Evolutionary conservation across 164 flowering plant species (phyloP).

Genomic region (Paratinospora sagittata): DNA sequence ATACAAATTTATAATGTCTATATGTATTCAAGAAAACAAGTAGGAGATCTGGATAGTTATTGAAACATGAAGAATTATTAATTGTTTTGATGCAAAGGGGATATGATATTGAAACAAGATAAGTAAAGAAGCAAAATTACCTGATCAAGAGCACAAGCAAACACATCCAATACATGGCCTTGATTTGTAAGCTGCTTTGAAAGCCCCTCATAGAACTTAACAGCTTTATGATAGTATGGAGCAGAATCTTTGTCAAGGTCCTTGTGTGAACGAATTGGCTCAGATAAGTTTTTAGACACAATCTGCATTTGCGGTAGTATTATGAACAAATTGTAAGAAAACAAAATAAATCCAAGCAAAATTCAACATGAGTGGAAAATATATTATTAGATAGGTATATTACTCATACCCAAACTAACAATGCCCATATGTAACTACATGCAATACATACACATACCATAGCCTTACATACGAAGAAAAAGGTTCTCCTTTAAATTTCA

Average conservation of each 20-base stretch:
- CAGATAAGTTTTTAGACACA: conserved; percentile 75
- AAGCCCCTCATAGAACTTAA: conserved; percentile 87
- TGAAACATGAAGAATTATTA: not conserved
- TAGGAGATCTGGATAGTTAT: not conserved
- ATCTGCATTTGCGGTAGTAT: conserved; percentile 45
- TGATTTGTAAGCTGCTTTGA: conserved; percentile 91
- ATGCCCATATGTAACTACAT: too few relatives aligned
- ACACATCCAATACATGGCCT: conserved; percentile 89
- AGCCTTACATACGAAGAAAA: too few relatives aligned
- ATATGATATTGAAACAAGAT: not conserved
- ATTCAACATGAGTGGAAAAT: not conserved
- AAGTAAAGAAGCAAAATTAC: conserved; percentile 25
- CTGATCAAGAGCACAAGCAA: conserved; percentile 98
- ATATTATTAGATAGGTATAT: not conserved
- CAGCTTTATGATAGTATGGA: conserved; percentile 71
- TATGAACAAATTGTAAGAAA: not conserved
- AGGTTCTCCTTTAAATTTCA: too few relatives aligned
- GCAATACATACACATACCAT: too few relatives aligned
- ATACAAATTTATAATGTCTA: too few relatives aligned
- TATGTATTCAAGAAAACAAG: not conserved
- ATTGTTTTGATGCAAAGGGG: not conserved
- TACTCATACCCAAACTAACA: too few relatives aligned
- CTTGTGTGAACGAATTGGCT: conserved; percentile 96
- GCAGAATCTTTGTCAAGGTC: conserved; percentile 96
- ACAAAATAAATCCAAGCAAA: not conserved